Conservation (phyloP, 2,329 filamentous ascomycete genomes). For the Colletotrichum caudatum region DNA sequence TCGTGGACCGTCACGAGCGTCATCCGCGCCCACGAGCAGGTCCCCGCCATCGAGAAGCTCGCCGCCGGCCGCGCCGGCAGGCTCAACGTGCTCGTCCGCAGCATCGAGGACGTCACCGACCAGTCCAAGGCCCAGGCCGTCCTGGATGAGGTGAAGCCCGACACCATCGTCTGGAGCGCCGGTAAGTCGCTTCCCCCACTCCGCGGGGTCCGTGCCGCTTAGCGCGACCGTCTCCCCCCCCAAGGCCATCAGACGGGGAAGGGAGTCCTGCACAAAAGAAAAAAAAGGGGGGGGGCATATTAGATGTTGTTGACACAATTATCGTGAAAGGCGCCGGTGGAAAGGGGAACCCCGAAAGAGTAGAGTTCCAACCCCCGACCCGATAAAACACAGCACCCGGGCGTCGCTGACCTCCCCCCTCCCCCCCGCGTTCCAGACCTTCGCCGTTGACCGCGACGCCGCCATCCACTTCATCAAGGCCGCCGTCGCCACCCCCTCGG, state of each 20-base stretch:
- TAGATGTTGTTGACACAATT: conserved; percentile 38
- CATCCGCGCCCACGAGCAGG: conserved; percentile 79
- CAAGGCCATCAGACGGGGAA: background rate
- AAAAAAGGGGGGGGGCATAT: background rate
- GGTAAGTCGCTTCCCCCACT: conserved; percentile 55
- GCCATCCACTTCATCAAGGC: conserved; percentile 73
- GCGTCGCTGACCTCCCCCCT: conserved; percentile 26
- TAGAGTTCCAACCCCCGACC: conserved; percentile 44
- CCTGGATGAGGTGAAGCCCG: conserved; percentile 69
- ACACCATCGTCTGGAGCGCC: conserved; percentile 77
- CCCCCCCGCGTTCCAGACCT: conserved; percentile 55
- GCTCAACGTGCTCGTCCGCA: conserved; percentile 76
- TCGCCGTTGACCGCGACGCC: conserved; percentile 72
- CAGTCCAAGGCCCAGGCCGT: conserved; percentile 72
- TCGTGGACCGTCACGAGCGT: conserved; percentile 84
- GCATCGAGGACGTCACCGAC: conserved; percentile 76
- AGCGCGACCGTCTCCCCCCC: background rate
- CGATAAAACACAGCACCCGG: background rate
- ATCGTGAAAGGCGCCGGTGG: conserved; percentile 64
- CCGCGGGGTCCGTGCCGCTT: conserved; percentile 16
- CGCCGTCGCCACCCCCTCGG: conserved; percentile 63
- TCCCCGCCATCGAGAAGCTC: conserved; percentile 71
- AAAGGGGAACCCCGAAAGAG: conserved; percentile 66
- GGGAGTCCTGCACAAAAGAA: no score
- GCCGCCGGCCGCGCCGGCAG: conserved; percentile 70